Evolutionary conservation across 78 protist species (phyloP).

Genomic region (Anaeramoeba ignava): DNA sequence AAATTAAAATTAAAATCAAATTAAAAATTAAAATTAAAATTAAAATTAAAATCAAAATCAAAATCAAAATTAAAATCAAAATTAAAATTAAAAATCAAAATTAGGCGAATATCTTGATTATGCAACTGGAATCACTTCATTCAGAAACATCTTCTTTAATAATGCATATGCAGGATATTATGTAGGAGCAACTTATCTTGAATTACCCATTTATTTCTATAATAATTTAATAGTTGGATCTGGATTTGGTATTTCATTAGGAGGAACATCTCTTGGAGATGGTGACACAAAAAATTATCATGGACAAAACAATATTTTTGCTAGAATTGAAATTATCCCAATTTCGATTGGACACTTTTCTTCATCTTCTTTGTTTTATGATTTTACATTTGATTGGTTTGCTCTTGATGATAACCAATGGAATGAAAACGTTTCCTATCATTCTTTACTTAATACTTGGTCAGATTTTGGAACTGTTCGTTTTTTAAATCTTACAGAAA

Average conservation of each 20-base stretch:
- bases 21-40: no score
- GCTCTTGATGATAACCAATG: neutral
- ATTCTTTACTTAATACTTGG: neutral
- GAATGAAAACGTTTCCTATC: neutral
- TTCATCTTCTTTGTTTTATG: neutral
- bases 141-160: neutral
- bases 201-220: neutral
- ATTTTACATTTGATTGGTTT: neutral
- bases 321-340: neutral
- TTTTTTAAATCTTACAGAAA: neutral
- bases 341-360: neutral
- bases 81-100: no score
- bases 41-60: no score
- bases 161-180: neutral
- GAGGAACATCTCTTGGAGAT: neutral
- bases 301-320: neutral
- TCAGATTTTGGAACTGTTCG: neutral
- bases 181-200: neutral
- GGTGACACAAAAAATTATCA: neutral
- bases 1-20: no score
- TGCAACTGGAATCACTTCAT: neutral
- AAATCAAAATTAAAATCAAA: no score
- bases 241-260: neutral
- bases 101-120: neutral
- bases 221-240: neutral